Evolutionary conservation across 2,329 filamentous ascomycete species (phyloP).

Genomic region (Sclerotinia sclerotiorum): DNA sequence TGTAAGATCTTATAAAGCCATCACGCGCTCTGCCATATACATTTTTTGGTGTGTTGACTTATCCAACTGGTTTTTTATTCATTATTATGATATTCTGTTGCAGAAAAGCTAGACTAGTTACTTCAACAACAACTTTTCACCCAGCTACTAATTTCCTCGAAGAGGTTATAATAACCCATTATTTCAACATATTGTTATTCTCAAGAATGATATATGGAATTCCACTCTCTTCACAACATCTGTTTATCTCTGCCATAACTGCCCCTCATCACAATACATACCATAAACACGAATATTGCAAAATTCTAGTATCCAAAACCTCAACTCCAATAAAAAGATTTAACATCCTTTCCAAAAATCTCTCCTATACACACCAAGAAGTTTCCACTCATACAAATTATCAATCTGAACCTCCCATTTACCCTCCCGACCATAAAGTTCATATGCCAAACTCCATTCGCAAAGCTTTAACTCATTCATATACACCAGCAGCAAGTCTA

Average conservation of each 20-base stretch:
- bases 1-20: no score
- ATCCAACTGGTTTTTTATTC: no score
- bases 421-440: not conserved
- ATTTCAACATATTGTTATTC: not conserved
- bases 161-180: not conserved
- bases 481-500: not conserved
- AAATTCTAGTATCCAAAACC: not conserved
- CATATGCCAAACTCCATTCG: not conserved
- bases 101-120: not conserved
- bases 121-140: not conserved
- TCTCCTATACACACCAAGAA: not conserved
- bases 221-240: no score
- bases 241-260: not conserved
- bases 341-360: not conserved
- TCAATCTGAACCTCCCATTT: not conserved
- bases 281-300: not conserved
- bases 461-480: not conserved
- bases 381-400: not conserved
- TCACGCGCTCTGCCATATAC: not conserved
- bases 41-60: not conserved
- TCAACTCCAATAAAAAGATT: not conserved
- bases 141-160: not conserved
- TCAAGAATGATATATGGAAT: not conserved
- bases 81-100: not conserved
- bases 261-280: not conserved